Percentiles rank a stretch among this genome's conserved stretches.
These are phyloP conservation scores for Sordaria brevicollis DNA, from an alignment of 495 filamentous ascomycete genomes.

Conservation along the genomic window DNA sequence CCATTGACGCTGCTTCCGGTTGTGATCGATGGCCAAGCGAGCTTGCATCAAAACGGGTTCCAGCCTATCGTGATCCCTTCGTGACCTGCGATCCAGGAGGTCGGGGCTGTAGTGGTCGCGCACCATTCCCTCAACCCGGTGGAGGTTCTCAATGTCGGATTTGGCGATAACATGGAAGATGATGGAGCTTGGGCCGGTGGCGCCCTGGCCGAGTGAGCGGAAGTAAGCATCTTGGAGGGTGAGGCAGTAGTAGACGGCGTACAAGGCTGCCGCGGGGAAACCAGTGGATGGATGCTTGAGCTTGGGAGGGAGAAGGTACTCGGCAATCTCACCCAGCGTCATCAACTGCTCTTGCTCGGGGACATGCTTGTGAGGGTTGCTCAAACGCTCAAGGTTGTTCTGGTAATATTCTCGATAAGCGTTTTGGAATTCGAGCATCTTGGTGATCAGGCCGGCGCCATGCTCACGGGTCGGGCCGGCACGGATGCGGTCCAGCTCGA, in stretches of 20 bases:
- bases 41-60: constrained; percentile 48
- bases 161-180: constrained; percentile 27
- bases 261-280: constrained; percentile 45
- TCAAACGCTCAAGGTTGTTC: constrained; percentile 39
- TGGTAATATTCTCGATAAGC: constrained; percentile 43
- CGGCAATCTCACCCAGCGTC: constrained; percentile 54
- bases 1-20: constrained; percentile 51
- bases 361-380: constrained; percentile 20
- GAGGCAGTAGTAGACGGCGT: constrained; percentile 57
- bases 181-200: constrained; percentile 25
- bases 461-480: constrained; percentile 42
- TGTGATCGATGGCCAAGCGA: constrained; percentile 52
- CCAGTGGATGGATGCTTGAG: constrained; percentile 36
- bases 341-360: constrained; percentile 42
- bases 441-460: constrained; percentile 37
- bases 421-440: constrained; percentile 42
- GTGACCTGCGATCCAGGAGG: background rate
- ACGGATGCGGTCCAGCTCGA: constrained; percentile 37
- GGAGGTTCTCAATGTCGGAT: constrained; percentile 15
- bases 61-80: background rate
- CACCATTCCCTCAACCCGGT: constrained; percentile 19
- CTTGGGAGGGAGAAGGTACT: constrained; percentile 31
- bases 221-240: constrained; percentile 45
- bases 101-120: constrained; percentile 20
- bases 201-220: constrained; percentile 19